phyloP scores from a whole-genome alignment of 208 protist species.

The Polymyxa betae region DNA sequence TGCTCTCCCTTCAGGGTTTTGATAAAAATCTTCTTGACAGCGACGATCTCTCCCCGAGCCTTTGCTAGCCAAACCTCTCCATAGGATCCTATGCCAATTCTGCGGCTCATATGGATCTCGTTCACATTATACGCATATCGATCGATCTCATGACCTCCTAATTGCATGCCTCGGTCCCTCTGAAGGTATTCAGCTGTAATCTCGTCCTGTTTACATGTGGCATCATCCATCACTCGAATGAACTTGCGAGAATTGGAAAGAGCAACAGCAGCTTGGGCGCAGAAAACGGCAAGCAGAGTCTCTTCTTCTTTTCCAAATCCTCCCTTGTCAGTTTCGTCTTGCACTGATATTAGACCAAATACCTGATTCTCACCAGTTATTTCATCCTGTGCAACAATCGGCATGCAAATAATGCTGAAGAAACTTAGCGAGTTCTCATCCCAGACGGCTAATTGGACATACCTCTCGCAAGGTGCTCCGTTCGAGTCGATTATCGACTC shows the following conservation, averaged over 20 bases:
- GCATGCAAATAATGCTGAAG: slow-evolving; percentile 32
- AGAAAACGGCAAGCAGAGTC: slow-evolving; percentile 5
- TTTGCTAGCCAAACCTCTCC: slow-evolving; percentile 53
- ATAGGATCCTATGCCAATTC: slow-evolving; percentile 53
- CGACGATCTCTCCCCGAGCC: slow-evolving; percentile 15
- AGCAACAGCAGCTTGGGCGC: slow-evolving; percentile 20
- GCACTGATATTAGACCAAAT: slow-evolving; percentile 38
- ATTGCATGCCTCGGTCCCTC: slow-evolving; percentile 28
- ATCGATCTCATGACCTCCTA: slow-evolving; percentile 49
- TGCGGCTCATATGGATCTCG: slow-evolving; percentile 23
- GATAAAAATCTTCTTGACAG: slow-evolving; percentile 58
- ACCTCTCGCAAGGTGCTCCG: neutral
- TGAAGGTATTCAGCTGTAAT: neutral
- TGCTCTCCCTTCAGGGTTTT: slow-evolving; percentile 52
- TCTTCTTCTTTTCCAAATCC: slow-evolving; percentile 45
- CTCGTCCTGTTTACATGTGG: slow-evolving; percentile 13
- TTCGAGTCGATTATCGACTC: neutral
- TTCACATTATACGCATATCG: slow-evolving; percentile 10
- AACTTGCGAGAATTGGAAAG: neutral
- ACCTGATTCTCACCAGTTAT: neutral
- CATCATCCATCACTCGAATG: slow-evolving; percentile 18
- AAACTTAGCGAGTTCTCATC: too few species aligned
- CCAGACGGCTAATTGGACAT: neutral
- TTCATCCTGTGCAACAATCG: slow-evolving; percentile 24
- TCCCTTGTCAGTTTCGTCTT: slow-evolving; percentile 12